These are phyloP conservation scores for Physaria fendleri DNA, from an alignment of 345 rosid genomes.

Conservation along the genomic window DNA sequence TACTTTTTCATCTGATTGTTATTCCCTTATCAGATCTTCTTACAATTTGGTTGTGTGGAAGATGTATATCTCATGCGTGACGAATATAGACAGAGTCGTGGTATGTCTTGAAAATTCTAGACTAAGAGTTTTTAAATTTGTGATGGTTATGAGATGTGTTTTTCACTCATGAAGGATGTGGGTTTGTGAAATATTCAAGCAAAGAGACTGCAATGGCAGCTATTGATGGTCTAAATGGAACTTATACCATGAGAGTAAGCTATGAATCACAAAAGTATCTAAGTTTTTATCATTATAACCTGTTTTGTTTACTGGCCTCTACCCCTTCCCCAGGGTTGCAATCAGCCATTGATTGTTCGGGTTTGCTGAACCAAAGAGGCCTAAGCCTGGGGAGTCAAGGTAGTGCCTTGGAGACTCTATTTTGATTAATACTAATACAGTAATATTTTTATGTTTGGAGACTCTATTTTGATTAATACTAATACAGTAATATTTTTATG, in stretches of 20 bases:
- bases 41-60: constrained; percentile 85
- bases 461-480: not conserved
- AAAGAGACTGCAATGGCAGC: constrained; percentile 91
- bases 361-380: constrained; percentile 72
- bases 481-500: no score
- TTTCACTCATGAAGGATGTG: constrained; percentile 74
- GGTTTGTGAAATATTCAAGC: constrained; percentile 85
- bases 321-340: constrained; percentile 62
- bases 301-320: constrained; percentile 18
- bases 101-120: constrained; percentile 45
- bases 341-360: constrained; percentile 97
- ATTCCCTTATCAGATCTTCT: constrained; percentile 54
- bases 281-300: not conserved
- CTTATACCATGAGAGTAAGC: constrained; percentile 83
- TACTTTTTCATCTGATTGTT: not conserved
- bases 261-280: constrained; percentile 14
- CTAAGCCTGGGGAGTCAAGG: constrained; percentile 88
- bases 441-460: not conserved
- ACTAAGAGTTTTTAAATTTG: no score
- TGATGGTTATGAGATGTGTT: constrained; percentile 1
- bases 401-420: constrained; percentile 24
- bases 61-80: constrained; percentile 99
- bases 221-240: constrained; percentile 82
- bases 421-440: no score
- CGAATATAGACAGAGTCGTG: constrained; percentile 92